Base-by-base conservation (phyloP, 768 basidiomycete genomes). In the Candolleomyces efflorescens region DNA sequence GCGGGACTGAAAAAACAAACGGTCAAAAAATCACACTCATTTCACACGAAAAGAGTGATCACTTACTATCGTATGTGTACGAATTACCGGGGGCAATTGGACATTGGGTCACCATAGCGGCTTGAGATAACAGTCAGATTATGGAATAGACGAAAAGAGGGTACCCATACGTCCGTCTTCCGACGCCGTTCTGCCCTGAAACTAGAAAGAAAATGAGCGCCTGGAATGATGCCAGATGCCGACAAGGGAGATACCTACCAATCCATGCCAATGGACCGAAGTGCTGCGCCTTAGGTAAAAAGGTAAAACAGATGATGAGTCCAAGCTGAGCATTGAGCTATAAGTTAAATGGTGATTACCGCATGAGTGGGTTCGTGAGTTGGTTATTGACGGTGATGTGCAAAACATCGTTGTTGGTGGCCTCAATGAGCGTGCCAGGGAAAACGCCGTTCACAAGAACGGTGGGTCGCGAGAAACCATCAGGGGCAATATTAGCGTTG, bases 151-250 rank as follows among this genome's bases (percentile, higher is more conserved):
- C 20, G 26, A 15, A 12, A n/a, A 45, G 24, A 20, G 12, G 47
- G 43, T 26, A 11, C 0, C 62, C 65, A 50, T 60, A 67, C 71
- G 68, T 9, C 81, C 82, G 49, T 83, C 82, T 49, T 76, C 78
- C 32, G 74, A 69, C 3, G 75, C 76, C 4, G 77, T 75, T 38
- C 72, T 67, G 47, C 72, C 65, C 67, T 82, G 81, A 63, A 76
- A 77, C 68, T 70, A 39, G 24, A 15, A 27, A 9, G 10, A 32
- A 11, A 32, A 11, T 24, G 36, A 55, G 43, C 32, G 36, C 27
- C 50, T 56, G 13, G 53, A 43, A 55, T 45, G 53, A 12, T 26
- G 20, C 11, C 13, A 17, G 26, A 23, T 49, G 54, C 32, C 4
- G 39, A 43, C n/a, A 36, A 22, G 23, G 9, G 37, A 24, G 17